phyloP scores from a whole-genome alignment of 179 eudicot species.

The Drosera spatulata region DNA sequence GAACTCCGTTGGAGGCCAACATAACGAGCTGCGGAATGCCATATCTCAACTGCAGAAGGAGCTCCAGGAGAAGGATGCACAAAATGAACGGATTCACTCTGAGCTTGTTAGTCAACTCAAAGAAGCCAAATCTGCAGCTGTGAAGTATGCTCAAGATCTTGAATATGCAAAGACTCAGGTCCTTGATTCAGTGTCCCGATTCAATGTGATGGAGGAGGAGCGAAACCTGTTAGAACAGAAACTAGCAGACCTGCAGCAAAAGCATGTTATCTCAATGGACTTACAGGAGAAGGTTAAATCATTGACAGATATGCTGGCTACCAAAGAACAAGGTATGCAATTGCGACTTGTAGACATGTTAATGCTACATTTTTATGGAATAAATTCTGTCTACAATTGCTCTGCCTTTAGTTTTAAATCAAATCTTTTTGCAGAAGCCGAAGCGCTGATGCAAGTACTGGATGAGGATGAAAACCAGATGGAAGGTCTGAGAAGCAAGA shows the following conservation, averaged over 20 bases:
- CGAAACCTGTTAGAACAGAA: constrained; percentile 38
- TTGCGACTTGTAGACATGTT: background rate
- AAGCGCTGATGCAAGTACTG: constrained; percentile 89
- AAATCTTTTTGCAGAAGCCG: constrained; percentile 51
- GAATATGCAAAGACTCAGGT: constrained; percentile 36
- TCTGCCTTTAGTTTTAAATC: constrained; percentile 2
- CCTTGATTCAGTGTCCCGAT: constrained; percentile 37
- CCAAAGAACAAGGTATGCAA: constrained; percentile 77
- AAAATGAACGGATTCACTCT: constrained; percentile 55
- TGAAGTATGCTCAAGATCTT: constrained; percentile 47
- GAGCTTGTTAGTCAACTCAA: constrained; percentile 89
- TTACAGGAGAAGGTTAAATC: constrained; percentile 51
- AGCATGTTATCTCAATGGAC: constrained; percentile 29
- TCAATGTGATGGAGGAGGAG: constrained; percentile 40
- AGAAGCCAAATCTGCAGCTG: constrained; percentile 64
- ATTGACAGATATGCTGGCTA: constrained; percentile 37
- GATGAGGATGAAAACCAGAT: constrained; percentile 93
- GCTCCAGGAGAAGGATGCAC: constrained; percentile 81
- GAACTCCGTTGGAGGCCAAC: constrained; percentile 33
- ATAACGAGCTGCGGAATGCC: constrained; percentile 54
- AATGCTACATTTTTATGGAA: background rate
- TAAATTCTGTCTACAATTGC: constrained; percentile 1
- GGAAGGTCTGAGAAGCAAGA: constrained; percentile 54
- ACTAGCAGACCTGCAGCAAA: constrained; percentile 42
- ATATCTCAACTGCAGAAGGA: constrained; percentile 64